Percentiles rank a stretch among this genome's conserved stretches.
Conservation (phyloP, 768 basidiomycete species). For the Trametes gibbosa region DNA sequence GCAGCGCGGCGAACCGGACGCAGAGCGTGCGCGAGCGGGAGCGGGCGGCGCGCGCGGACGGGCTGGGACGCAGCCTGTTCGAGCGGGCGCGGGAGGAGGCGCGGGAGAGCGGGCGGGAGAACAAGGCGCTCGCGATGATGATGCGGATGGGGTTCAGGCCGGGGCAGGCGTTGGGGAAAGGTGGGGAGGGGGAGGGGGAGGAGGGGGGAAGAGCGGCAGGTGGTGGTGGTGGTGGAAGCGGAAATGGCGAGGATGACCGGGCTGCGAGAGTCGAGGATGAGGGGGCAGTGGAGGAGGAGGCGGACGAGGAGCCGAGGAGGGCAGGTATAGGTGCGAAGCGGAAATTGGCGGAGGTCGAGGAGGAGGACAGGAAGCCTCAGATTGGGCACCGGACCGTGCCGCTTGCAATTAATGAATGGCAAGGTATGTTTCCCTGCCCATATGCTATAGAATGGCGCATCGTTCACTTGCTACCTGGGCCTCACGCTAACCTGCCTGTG, state of each 20-base stretch:
- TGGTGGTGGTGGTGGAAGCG: background rate
- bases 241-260: background rate
- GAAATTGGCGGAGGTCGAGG: constrained; percentile 2
- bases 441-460: background rate
- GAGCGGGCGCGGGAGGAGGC: constrained; percentile 66
- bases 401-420: constrained; percentile 76
- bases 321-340: constrained; percentile 12
- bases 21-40: constrained; percentile 74
- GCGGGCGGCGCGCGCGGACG: constrained; percentile 79
- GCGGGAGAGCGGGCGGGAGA: constrained; percentile 47
- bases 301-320: constrained; percentile 5
- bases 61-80: constrained; percentile 77
- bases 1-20: constrained; percentile 26
- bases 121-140: constrained; percentile 87
- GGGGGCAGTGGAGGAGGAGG: background rate
- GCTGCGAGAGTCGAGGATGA: too few relatives aligned
- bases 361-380: background rate
- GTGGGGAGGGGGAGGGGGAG: constrained; percentile 13
- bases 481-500: background rate
- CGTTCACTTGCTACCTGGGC: background rate
- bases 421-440: constrained; percentile 48
- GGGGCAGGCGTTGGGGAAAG: constrained; percentile 74
- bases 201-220: background rate
- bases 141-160: constrained; percentile 93
- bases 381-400: constrained; percentile 58